Evolutionary conservation across 1,284 basidiomycete genomes (phyloP), one percentile per base, ranked within the genome.

Genomic region (Cryptococcus sp.): DNA sequence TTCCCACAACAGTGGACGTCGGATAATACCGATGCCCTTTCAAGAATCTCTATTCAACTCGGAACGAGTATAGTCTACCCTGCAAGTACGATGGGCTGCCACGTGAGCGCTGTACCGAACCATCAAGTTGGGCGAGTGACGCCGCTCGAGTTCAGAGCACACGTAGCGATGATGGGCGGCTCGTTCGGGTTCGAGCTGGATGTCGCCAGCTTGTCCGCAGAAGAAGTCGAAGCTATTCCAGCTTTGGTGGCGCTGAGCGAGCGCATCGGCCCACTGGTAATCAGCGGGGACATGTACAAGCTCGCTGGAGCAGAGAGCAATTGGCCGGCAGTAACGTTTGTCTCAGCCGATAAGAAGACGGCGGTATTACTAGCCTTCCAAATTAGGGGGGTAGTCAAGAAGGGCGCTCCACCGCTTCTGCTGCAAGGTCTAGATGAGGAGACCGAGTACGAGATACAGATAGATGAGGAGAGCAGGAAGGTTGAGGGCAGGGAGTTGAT

Each of bases 141-240:
- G 17, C 70, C 72, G 10, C 47, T 74, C 41, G 61, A 52, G 43
- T 74, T 74, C 64, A 54, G 71, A 52, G 72, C 69, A 8, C 72
- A 74, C 47, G 72, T 74, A 20, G 72, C 72, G 16, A 64, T 74
- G 64, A 70, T 74, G 67, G 64, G 68, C 23, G 72, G 72, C 20
- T 61, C 59, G 17, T 72, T 71, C 30, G 72, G 72, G 5, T 67
- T 71, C 51, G 72, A 74, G 59, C 66, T 74, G 23, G 68, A 72
- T 50, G 57, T 66, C 13, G 55, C 50, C 11, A 41, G 52, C 6
- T 45, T 74, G n/a, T 15, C 47, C 11, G 27, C 47, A 15, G 61
- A 66, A 25, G 70, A 74, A 20, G 47, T 51, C 17, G 35, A 27
- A 3, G 23, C 19, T 15, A 64, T 74, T 17, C 68, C 65, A 1